Percentiles rank a stretch among this genome's conserved stretches.
Conservation (phyloP, 2,329 filamentous ascomycete genomes). For the Metarhizium guizhouense region DNA sequence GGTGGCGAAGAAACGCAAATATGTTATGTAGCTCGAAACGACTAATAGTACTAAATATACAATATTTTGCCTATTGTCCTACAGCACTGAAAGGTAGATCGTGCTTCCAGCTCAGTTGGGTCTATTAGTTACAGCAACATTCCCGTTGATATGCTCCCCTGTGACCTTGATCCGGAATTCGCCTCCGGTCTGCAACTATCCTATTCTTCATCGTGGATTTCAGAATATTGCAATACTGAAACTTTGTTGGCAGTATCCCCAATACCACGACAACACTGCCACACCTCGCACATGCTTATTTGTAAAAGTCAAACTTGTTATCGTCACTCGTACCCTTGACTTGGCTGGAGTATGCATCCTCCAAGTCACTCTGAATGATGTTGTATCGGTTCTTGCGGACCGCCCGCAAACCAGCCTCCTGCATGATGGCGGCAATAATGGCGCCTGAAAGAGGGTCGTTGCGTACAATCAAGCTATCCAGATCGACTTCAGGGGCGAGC, state of each 20-base stretch:
- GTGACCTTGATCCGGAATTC: not conserved
- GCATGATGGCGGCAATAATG: constrained; percentile 98
- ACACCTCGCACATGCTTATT: constrained; percentile 36
- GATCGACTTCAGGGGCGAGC: constrained; percentile 87
- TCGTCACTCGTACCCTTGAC: constrained; percentile 69
- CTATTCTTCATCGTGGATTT: not conserved
- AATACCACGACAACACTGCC: not conserved
- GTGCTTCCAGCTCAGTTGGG: not conserved
- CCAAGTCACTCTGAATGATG: constrained; percentile 93
- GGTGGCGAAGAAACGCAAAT: not conserved
- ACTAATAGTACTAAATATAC: not conserved
- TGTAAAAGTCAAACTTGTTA: constrained; percentile 88
- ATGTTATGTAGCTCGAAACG: not conserved
- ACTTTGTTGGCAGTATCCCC: not conserved
- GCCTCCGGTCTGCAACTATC: not conserved
- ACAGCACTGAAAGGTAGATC: not conserved
- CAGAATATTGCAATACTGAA: not conserved
- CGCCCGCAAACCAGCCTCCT: constrained; percentile 88
- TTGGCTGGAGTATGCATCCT: constrained; percentile 94
- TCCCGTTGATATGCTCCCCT: not conserved
- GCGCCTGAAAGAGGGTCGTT: constrained; percentile 94
- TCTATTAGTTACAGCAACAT: not conserved
- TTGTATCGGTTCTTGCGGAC: constrained; percentile 98
- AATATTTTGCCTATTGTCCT: not conserved
- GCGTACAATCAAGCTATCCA: constrained; percentile 91